phyloP scores from a whole-genome alignment of 306 rosid species.

The Prunus mume region DNA sequence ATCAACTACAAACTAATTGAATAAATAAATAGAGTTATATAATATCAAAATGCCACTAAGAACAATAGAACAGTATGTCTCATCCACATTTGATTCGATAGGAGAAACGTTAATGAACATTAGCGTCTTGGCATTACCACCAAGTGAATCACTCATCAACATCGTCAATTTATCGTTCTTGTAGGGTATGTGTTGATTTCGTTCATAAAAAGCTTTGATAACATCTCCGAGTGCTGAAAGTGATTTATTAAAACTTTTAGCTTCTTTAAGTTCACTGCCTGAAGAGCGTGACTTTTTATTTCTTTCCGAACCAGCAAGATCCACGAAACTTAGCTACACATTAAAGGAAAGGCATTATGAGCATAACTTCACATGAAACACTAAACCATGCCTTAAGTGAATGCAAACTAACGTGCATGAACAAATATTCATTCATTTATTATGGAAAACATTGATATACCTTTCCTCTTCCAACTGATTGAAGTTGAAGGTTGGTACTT shows the following conservation, averaged over 20 bases:
- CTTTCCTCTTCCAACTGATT: conserved; percentile 89
- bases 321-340: conserved; percentile 82
- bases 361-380: background rate
- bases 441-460: conserved; percentile 29
- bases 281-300: conserved; percentile 85
- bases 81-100: conserved; percentile 76
- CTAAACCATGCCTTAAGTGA: background rate
- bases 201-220: conserved; percentile 72
- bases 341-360: background rate
- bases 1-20: background rate
- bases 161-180: conserved; percentile 88
- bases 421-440: background rate
- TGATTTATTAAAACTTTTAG: conserved; percentile 92
- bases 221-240: conserved; percentile 95
- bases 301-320: conserved; percentile 97
- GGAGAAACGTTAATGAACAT: conserved; percentile 96
- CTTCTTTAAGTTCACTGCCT: conserved; percentile 88
- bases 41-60: background rate
- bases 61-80: conserved; percentile 60
- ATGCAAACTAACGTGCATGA: background rate
- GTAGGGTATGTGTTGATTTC: conserved; percentile 89
- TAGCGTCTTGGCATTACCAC: conserved; percentile 90
- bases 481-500: conserved; percentile 88
- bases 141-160: conserved; percentile 96
- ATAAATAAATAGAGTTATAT: background rate